Conservation (phyloP, 306 rosid genomes). For the Prunus fruticosa region DNA sequence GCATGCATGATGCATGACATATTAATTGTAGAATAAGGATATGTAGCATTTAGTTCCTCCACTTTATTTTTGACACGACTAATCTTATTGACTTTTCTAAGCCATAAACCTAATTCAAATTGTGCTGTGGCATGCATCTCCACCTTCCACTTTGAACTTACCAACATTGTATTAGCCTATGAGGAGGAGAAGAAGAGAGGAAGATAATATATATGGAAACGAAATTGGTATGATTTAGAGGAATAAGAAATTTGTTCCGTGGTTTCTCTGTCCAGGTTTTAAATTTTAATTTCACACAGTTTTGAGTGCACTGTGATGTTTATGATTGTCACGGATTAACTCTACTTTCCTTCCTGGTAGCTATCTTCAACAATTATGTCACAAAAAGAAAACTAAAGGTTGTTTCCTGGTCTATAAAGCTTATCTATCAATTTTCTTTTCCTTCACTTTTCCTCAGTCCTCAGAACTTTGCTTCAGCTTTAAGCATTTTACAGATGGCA, state of each 20-base stretch:
- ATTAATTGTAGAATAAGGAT: neutral
- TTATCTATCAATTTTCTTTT: neutral
- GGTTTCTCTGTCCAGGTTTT: too few species aligned
- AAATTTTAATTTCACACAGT: too few species aligned
- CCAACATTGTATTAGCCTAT: too few species aligned
- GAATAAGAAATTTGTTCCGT: too few species aligned
- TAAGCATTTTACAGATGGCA: neutral
- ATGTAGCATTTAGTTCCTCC: neutral
- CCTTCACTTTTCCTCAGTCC: neutral
- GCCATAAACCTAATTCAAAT: neutral
- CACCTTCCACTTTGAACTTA: too few species aligned
- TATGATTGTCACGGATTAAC: constrained; percentile 6
- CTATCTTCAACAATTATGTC: neutral
- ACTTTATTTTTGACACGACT: neutral
- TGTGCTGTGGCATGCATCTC: neutral
- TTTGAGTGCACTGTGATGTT: neutral
- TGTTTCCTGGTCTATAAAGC: constrained; percentile 3
- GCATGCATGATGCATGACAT: neutral
- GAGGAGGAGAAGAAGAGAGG: too few species aligned
- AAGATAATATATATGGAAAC: too few species aligned
- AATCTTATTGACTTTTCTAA: neutral
- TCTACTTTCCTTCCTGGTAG: neutral
- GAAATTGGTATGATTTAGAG: too few species aligned
- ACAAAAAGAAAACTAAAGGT: neutral
- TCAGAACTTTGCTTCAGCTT: constrained; percentile 12